Base-by-base conservation (phyloP, 768 basidiomycete genomes). In the Boletales sp. region DNA sequence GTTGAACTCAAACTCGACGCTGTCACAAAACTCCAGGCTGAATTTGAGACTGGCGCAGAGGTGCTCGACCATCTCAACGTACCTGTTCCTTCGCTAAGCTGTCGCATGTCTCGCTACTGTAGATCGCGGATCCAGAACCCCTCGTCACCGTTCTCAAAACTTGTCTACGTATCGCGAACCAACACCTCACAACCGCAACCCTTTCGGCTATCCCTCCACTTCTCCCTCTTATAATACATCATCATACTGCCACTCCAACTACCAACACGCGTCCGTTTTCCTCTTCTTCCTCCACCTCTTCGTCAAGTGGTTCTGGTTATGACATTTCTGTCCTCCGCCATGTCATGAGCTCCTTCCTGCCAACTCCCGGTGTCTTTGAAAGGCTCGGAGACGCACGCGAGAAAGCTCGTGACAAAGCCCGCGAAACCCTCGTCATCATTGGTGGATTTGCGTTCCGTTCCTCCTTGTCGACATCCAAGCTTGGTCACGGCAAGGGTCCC, bases 1-100 rank as follows among this genome's bases (percentile, higher is more conserved):
- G 81, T 86, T 51, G 90, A 92, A 69, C 75, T 80, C 54, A 90
- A 85, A 71, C 77, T 90, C 19, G 89, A 92, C 64, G 89, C 87
- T 25, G 74, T 92, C 54, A 75, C 81, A 51, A 91, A 88, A 70
- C 75, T 92, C 38, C 85, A 91, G 66, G 74, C 73, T 34, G 80
- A 84, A 68, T 87, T 90, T 63, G 86, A 90, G 69, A 71, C 77
- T 35, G 83, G 80, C 43, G 65, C 77, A 50, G 82, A 92, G 76
- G 90, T 90, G 65, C 43, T 71, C 55, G 49, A 59, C 30, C 38
- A 31, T 44, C 25, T 41, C 49, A 46, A 34, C 39, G 38, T 43
- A 49, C 44, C 44, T 51, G 21, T 49, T 54, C 46, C 48, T 41
- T 37, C 19, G 35, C 56, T 60, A 45, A 65, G 35, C 41, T 38